Conservation (phyloP, 1,284 basidiomycete genomes). For the Coniferiporia sulphurascens region DNA sequence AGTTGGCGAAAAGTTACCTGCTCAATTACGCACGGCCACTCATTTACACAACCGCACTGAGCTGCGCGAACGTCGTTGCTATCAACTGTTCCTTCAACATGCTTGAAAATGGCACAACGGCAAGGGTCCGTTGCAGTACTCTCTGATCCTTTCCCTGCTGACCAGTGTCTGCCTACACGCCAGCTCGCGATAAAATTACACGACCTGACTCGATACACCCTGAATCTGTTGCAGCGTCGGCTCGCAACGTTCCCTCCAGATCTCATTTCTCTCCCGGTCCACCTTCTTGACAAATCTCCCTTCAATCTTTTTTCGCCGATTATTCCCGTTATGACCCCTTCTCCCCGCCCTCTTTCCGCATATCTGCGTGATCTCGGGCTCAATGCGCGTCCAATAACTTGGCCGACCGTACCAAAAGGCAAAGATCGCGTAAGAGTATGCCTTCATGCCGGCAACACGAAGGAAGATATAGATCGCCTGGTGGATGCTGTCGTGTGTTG, state of each 20-base stretch:
- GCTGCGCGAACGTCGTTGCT: conserved; percentile 70
- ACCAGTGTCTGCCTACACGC: conserved; percentile 15
- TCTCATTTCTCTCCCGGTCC: conserved; percentile 39
- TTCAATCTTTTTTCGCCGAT: conserved; percentile 50
- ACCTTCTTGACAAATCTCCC: conserved; percentile 27
- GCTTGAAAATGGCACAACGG: conserved; percentile 63
- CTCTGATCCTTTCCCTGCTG: conserved; percentile 20
- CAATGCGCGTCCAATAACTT: conserved; percentile 76
- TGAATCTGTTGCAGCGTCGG: conserved; percentile 29
- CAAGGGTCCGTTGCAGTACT: conserved; percentile 37
- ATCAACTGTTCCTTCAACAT: conserved; percentile 76
- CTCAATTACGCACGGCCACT: conserved; percentile 91
- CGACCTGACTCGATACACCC: conserved; percentile 36
- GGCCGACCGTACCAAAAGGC: conserved; percentile 82
- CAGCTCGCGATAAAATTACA: conserved; percentile 42
- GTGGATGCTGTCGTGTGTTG: conserved; percentile 47
- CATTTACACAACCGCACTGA: conserved; percentile 84
- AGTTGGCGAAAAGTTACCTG: conserved; percentile 75
- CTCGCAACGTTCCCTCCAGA: conserved; percentile 36
- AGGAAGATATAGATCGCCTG: conserved; percentile 56
- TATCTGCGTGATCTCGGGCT: conserved; percentile 57
- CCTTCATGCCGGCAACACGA: conserved; percentile 71
- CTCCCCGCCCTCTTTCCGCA: conserved; percentile 66
- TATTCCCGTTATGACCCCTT: conserved; percentile 76
- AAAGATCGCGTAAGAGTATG: conserved; percentile 82